Conservation (phyloP, 2,329 filamentous ascomycete genomes). For the Pseudogymnoascus sp. region DNA sequence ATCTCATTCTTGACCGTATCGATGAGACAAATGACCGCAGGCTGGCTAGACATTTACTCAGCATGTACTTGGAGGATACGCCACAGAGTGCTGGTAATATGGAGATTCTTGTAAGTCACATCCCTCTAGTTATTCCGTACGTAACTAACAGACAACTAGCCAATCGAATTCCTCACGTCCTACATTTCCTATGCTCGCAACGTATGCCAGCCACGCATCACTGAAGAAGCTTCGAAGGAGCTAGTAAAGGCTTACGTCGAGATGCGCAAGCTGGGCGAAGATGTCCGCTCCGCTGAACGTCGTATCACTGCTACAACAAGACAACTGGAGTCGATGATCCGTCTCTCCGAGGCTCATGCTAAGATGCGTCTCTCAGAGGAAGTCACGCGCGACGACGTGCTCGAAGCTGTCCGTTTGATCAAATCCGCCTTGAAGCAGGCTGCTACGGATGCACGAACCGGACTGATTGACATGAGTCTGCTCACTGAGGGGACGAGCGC, state of each 20-base stretch:
- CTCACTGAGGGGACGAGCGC: slow-evolving; percentile 90
- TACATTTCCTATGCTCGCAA: slow-evolving; percentile 96
- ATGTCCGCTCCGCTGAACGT: slow-evolving; percentile 80
- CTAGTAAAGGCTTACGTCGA: slow-evolving; percentile 83
- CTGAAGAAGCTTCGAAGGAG: slow-evolving; percentile 70
- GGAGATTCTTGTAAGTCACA: slow-evolving; percentile 67
- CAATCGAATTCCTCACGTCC: slow-evolving; percentile 88
- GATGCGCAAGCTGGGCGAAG: slow-evolving; percentile 88
- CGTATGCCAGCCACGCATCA: slow-evolving; percentile 75
- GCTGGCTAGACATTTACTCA: slow-evolving; percentile 83
- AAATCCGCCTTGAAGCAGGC: slow-evolving; percentile 91
- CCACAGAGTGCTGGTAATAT: slow-evolving; percentile 68
- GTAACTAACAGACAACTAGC: slow-evolving; percentile 41
- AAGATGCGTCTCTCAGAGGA: slow-evolving; percentile 82
- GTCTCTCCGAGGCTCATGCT: slow-evolving; percentile 88
- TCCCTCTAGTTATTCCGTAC: slow-evolving; percentile 3
- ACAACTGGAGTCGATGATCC: slow-evolving; percentile 97
- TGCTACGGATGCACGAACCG: slow-evolving; percentile 84
- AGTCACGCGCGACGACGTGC: slow-evolving; percentile 76
- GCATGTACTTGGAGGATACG: slow-evolving; percentile 93
- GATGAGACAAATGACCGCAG: slow-evolving; percentile 86
- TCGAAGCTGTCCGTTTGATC: slow-evolving; percentile 87
- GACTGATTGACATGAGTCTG: slow-evolving; percentile 92
- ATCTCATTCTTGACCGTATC: slow-evolving; percentile 87
- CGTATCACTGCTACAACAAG: slow-evolving; percentile 96